A percentile compares a stretch with the other conserved stretches of the same genome.
These are phyloP conservation scores for Krasilnikovozyma curviuscula DNA, from an alignment of 768 basidiomycete species.

Conservation along the genomic window DNA sequence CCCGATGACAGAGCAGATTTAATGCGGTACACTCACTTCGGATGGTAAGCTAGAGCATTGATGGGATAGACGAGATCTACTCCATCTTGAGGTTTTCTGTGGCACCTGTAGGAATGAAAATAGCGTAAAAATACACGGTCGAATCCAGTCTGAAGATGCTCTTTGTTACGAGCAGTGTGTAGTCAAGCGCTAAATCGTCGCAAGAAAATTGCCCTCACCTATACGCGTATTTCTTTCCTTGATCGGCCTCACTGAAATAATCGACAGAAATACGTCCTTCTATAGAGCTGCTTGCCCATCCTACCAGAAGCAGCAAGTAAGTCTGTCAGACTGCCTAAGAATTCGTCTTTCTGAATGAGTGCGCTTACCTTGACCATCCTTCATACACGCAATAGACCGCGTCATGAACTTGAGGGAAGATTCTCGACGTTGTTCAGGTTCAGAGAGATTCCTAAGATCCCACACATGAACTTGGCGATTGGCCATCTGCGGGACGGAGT, in stretches of 20 bases:
- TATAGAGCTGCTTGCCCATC: slow-evolving; percentile 80
- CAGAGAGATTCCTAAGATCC: too few relatives aligned
- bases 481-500: too few relatives aligned
- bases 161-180: too few relatives aligned
- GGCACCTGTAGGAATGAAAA: slow-evolving; percentile 99
- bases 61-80: slow-evolving; percentile 95
- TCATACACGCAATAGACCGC: slow-evolving; percentile 74
- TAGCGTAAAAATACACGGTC: too few relatives aligned
- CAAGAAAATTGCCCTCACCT: too few relatives aligned
- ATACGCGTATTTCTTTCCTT: slow-evolving; percentile 81
- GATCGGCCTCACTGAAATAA: slow-evolving; percentile 63
- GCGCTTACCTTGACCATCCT: slow-evolving; percentile 57
- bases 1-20: neutral
- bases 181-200: too few relatives aligned
- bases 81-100: slow-evolving; percentile 64
- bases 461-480: too few relatives aligned
- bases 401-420: slow-evolving; percentile 93
- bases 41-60: slow-evolving; percentile 86
- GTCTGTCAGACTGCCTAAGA: neutral
- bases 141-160: too few relatives aligned
- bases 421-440: slow-evolving; percentile 61
- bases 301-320: slow-evolving; percentile 27
- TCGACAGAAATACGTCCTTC: slow-evolving; percentile 95
- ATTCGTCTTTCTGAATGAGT: neutral
- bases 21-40: slow-evolving; percentile 51